Conservation (phyloP, 2,329 filamentous ascomycete species). For the Trichoderma afroharzianum region DNA sequence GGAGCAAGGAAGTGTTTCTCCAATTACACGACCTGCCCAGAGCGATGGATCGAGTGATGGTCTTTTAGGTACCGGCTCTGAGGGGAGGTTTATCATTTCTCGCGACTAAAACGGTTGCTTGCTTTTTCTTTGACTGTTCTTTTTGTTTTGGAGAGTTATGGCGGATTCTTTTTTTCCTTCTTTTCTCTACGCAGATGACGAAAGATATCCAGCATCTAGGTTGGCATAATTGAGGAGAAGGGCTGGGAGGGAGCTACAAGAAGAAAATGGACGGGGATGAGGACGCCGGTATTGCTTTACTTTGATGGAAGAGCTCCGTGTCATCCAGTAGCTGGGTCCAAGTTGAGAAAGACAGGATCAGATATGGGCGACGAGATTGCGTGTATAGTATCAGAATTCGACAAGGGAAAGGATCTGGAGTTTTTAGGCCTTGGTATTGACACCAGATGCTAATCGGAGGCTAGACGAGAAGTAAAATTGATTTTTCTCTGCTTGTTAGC, state of each 20-base stretch:
- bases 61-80: neutral
- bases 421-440: constrained; percentile 16
- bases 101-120: neutral
- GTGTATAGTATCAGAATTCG: constrained; percentile 11
- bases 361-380: constrained; percentile 1
- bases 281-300: neutral
- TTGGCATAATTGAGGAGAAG: constrained; percentile 14
- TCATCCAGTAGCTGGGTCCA: neutral
- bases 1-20: constrained; percentile 34
- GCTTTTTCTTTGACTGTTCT: neutral
- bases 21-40: constrained; percentile 20
- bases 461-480: constrained; percentile 13
- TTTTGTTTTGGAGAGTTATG: constrained; percentile 3
- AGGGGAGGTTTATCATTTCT: constrained; percentile 8
- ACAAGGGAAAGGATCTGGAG: constrained; percentile 16
- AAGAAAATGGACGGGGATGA: neutral
- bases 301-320: neutral
- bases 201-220: constrained; percentile 15
- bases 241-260: neutral
- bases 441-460: neutral
- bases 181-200: constrained; percentile 1
- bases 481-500: neutral
- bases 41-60: constrained; percentile 20
- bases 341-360: constrained; percentile 12
- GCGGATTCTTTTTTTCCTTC: neutral